phyloP scores from a whole-genome alignment of 768 basidiomycete genomes.

The Pisolithus albus region DNA sequence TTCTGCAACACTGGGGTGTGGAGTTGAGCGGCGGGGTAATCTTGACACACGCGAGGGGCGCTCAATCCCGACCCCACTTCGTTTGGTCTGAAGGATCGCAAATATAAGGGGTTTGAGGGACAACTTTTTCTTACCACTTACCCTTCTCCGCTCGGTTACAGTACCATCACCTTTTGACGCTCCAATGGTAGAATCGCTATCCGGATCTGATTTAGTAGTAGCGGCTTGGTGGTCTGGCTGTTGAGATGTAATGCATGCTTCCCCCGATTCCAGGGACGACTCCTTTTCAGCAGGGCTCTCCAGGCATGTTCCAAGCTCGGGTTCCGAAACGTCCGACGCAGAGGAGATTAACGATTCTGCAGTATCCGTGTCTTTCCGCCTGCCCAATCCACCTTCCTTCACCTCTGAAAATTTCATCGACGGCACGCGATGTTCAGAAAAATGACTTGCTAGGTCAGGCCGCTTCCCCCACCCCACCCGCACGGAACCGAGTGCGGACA shows the following conservation, averaged over 20 bases:
- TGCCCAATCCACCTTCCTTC: slow-evolving; percentile 48
- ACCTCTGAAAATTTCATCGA: slow-evolving; percentile 69
- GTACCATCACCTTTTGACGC: slow-evolving; percentile 32
- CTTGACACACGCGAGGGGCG: slow-evolving; percentile 40
- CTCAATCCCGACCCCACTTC: slow-evolving; percentile 10
- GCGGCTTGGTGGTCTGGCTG: slow-evolving; percentile 8
- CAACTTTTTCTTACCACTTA: slow-evolving; percentile 22
- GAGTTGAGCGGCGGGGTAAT: slow-evolving; percentile 52
- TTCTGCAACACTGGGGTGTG: slow-evolving; percentile 72
- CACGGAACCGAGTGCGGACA: slow-evolving; percentile 63
- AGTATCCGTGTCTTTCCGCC: slow-evolving; percentile 43
- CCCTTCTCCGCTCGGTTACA: slow-evolving; percentile 13
- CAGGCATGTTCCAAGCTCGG: slow-evolving; percentile 37
- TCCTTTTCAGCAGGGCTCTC: slow-evolving; percentile 20
- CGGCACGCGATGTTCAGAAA: slow-evolving; percentile 48
- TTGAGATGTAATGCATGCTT: slow-evolving; percentile 6
- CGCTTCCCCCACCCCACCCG: slow-evolving; percentile 66
- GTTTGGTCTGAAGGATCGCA: slow-evolving; percentile 19
- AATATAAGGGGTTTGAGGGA: slow-evolving; percentile 10
- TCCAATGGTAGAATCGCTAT: slow-evolving; percentile 83
- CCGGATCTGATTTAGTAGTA: slow-evolving; percentile 50
- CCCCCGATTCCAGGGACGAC: slow-evolving; percentile 11
- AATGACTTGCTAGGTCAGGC: slow-evolving; percentile 46
- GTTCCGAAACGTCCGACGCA: slow-evolving; percentile 66
- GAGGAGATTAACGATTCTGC: slow-evolving; percentile 58